Evolutionary conservation across 352 stramenopile species (phyloP), one percentile per base, ranked within the genome.

Genomic region (Phytophthora syringae): DNA sequence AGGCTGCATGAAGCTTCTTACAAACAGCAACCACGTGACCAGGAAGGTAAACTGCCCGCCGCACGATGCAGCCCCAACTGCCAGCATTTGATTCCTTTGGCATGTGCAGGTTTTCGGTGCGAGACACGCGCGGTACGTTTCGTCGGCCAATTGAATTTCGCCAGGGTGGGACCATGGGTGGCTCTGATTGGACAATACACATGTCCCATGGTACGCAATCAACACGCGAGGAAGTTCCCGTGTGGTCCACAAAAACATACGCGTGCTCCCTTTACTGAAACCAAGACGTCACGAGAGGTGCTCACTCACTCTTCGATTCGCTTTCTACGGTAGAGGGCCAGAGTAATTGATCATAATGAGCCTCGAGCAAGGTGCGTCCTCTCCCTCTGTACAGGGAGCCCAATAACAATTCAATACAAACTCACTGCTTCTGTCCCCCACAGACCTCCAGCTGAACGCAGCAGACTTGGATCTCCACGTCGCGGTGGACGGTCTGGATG

Each of bases 401-500:
- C 3, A 13, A 18, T 27, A 10, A 27, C 21, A 34, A 32, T 6
- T 20, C 34, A 24, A 50, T 11, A 27, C 21, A 34, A 42, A 6
- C 30, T 53, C 32, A 54, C 10, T 43, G 6, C 37, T 52, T 18
- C 22, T 20, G 21, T 32, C n/a, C n/a, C n/a, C n/a, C 13, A 7
- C 47, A 70, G 66, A 74, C 20, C 60, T 74, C 28, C 43, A 67
- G 9, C 30, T 72, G 1, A 63, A 48, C 44, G 47, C 39, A 25
- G 47, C 39, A 25, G 61, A 70, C 53, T 45, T 74, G 66, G 53
- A 70, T 22, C 53, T 74, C 13, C 52, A 56, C 25, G 27, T 40
- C 34, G 6, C 60, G 1, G 48, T 72, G 49, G 54, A 70, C 32
- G 66, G 45, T 16, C 18, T 66, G 49, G 66, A 74, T n/a, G 66